Evolutionary conservation across 257 asterid species (phyloP).

Genomic region (Gentiana macrophylla): DNA sequence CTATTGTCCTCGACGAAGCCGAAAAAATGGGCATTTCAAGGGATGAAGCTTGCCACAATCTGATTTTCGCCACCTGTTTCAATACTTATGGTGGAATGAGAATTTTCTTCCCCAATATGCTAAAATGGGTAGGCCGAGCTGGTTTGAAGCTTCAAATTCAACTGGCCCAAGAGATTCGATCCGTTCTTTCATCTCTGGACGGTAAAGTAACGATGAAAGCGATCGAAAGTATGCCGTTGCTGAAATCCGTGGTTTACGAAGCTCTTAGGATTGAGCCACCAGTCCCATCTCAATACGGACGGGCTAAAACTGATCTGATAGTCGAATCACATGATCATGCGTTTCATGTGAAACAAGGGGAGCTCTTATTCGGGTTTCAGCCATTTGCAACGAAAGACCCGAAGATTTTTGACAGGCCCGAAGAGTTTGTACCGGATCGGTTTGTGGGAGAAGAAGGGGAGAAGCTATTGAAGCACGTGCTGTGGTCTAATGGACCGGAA

Average conservation of each 20-base stretch:
- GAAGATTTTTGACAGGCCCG: slow-evolving; percentile 57
- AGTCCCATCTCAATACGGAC: slow-evolving; percentile 59
- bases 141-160: slow-evolving; percentile 49
- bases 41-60: slow-evolving; percentile 77
- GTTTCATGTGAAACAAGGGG: slow-evolving; percentile 66
- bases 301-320: slow-evolving; percentile 48
- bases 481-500: slow-evolving; percentile 92
- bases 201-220: slow-evolving; percentile 46
- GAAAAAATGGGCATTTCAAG: slow-evolving; percentile 42
- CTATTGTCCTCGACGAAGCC: slow-evolving; percentile 50
- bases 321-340: slow-evolving; percentile 68
- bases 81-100: slow-evolving; percentile 83
- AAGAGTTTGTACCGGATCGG: slow-evolving; percentile 63
- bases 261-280: slow-evolving; percentile 74
- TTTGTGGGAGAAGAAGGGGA: slow-evolving; percentile 66
- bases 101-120: slow-evolving; percentile 57
- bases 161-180: slow-evolving; percentile 57
- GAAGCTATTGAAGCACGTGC: slow-evolving; percentile 49
- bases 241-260: slow-evolving; percentile 79
- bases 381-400: slow-evolving; percentile 84
- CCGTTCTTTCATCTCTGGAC: slow-evolving; percentile 34
- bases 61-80: slow-evolving; percentile 68
- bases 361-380: slow-evolving; percentile 62
- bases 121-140: slow-evolving; percentile 68
- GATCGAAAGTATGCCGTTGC: slow-evolving; percentile 62